Base-by-base conservation (phyloP, 2,329 filamentous ascomycete genomes). In the Colletotrichum orbiculare region DNA sequence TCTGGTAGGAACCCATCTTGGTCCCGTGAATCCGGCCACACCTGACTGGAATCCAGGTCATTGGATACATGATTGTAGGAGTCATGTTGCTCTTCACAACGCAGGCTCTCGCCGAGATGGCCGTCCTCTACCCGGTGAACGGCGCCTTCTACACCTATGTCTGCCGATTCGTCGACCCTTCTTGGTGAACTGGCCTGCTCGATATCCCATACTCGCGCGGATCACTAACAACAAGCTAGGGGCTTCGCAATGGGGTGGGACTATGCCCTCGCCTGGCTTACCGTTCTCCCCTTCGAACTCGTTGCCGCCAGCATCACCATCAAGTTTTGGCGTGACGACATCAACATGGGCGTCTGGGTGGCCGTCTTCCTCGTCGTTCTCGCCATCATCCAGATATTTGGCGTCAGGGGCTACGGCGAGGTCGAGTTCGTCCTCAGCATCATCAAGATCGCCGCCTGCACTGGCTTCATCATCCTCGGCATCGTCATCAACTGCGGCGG, bases 251-350 rank as follows among this genome's bases (percentile, higher is more conserved):
- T 85, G 77, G 83, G 83, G 54, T 82, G 79, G 80, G 83, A 83
- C 68, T 81, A 81, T 57, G 75, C 41, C 12, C 60, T 93, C 72
- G 89, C 85, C 38, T 94, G 89, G 90, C 83, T 88, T 10, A 87
- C 90, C 58, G 92, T 90, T 0, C 91, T 87, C 69, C 89, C 90
- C 0, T 83, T 93, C 7, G 91, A 94, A 73, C 81, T 94, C 45
- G 91, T 88, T 0, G 89, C 90, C 0, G 88, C 90, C 1, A 90
- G 90, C 5, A 79, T 93, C 49, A 90, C 93, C 57, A 91, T 94
- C 67, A 88, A 93, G 74, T 93, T 79, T 73, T 88, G 86, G 85
- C 77, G 79, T 45, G 72, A 76, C 0, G 80, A 81, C 60, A 73
- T 88, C 58, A 84, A 81, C 69, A 76, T 82, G 43, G 84, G 80